A percentile compares a stretch with the other conserved stretches of the same genome.
These are phyloP conservation scores for Auriscalpium vulgare DNA, from an alignment of 768 basidiomycete genomes.

Conservation along the genomic window DNA sequence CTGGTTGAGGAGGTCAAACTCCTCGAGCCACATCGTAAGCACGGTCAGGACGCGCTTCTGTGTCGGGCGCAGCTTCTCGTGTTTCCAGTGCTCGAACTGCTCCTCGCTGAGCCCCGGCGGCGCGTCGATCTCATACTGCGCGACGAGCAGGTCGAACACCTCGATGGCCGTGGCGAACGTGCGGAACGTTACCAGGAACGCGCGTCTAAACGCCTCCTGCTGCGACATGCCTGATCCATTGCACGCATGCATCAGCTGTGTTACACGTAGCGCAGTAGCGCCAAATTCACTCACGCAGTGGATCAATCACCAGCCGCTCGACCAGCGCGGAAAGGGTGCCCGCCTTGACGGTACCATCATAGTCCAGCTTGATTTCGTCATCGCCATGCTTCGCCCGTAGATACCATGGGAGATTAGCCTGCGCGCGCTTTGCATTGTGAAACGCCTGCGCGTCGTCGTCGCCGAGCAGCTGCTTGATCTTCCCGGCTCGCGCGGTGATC, in stretches of 20 bases:
- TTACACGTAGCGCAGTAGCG: neutral
- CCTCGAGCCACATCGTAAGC: slow-evolving; percentile 54
- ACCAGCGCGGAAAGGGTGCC: slow-evolving; percentile 70
- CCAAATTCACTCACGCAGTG: slow-evolving; percentile 40
- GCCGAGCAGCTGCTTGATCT: slow-evolving; percentile 31
- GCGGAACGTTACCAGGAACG: slow-evolving; percentile 80
- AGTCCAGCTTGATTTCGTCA: slow-evolving; percentile 56
- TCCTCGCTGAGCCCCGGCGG: slow-evolving; percentile 36
- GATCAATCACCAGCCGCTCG: slow-evolving; percentile 58
- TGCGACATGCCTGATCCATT: slow-evolving; percentile 14
- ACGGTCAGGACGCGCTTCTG: slow-evolving; percentile 53
- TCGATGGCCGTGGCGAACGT: slow-evolving; percentile 66
- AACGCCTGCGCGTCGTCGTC: slow-evolving; percentile 37
- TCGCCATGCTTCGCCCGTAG: slow-evolving; percentile 46
- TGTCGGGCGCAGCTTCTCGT: slow-evolving; percentile 51
- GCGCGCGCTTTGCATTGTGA: slow-evolving; percentile 29
- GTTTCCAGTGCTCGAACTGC: slow-evolving; percentile 60
- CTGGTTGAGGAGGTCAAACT: slow-evolving; percentile 53
- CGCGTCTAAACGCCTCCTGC: slow-evolving; percentile 35
- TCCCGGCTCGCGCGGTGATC: slow-evolving; percentile 21
- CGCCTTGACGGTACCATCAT: slow-evolving; percentile 56
- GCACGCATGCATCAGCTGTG: neutral
- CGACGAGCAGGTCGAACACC: slow-evolving; percentile 61
- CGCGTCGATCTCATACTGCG: slow-evolving; percentile 48
- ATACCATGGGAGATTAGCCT: slow-evolving; percentile 44